Percentiles rank a stretch among this genome's conserved stretches.
phyloP scores from a whole-genome alignment of 768 basidiomycete species.

The Lactarius deliciosus region DNA sequence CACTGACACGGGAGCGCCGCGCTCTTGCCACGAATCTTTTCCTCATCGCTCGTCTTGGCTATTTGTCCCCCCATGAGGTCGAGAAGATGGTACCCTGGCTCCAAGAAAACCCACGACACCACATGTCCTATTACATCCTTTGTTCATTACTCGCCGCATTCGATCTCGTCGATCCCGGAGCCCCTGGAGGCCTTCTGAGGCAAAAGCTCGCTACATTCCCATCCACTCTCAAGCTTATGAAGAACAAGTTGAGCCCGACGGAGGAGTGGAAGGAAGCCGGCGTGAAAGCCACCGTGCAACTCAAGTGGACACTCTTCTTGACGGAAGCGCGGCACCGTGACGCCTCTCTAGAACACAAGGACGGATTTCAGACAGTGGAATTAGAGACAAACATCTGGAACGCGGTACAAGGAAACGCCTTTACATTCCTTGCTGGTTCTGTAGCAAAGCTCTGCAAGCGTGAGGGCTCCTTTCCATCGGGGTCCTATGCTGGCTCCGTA shows the following conservation, averaged over 20 bases:
- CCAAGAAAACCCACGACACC: constrained; percentile 58
- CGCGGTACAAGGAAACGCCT: constrained; percentile 81
- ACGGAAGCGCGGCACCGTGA: constrained; percentile 73
- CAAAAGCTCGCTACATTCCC: constrained; percentile 48
- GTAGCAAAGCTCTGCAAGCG: constrained; percentile 57
- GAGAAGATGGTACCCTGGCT: constrained; percentile 72
- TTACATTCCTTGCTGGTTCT: constrained; percentile 64
- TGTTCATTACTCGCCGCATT: constrained; percentile 63
- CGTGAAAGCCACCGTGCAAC: constrained; percentile 68
- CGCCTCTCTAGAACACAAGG: constrained; percentile 57
- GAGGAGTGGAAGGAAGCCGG: constrained; percentile 67
- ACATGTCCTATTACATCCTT: constrained; percentile 69
- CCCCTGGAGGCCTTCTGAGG: constrained; percentile 46
- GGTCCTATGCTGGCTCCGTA: constrained; percentile 33
- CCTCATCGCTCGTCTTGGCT: constrained; percentile 61
- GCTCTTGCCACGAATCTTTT: constrained; percentile 63
- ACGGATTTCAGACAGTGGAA: constrained; percentile 72
- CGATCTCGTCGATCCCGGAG: constrained; percentile 60
- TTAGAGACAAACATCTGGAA: constrained; percentile 80
- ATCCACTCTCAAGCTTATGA: constrained; percentile 56
- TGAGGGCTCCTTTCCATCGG: constrained; percentile 35
- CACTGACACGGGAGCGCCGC: constrained; percentile 71
- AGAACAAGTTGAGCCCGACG: constrained; percentile 49
- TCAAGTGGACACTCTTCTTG: constrained; percentile 88
- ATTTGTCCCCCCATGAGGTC: constrained; percentile 58